Evolutionary conservation across 208 protist species (phyloP).

Genomic region (Crithidia bombi): DNA sequence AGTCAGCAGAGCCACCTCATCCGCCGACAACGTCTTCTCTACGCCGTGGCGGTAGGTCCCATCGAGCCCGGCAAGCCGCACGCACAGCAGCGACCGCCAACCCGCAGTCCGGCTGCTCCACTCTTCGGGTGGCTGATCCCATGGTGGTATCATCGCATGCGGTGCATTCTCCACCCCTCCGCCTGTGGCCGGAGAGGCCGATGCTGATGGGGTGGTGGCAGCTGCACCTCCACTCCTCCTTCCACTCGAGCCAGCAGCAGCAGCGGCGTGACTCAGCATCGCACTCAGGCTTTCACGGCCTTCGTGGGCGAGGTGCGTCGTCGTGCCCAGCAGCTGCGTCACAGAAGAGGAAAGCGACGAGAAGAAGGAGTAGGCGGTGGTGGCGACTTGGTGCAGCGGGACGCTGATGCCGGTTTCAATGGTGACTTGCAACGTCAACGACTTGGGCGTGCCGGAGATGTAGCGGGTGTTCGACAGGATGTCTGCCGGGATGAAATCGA

Average conservation of each 20-base stretch:
- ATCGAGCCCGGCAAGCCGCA: conserved; percentile 53
- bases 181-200: not conserved
- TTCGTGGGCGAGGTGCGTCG: conserved; percentile 51
- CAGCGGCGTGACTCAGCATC: not conserved
- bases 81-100: conserved; percentile 59
- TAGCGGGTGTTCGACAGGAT: conserved; percentile 41
- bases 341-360: conserved; percentile 57
- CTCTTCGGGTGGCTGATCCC: conserved; percentile 57
- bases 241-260: not conserved
- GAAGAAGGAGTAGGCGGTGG: conserved; percentile 69
- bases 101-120: conserved; percentile 59
- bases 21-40: conserved; percentile 45
- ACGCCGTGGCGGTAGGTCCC: conserved; percentile 72
- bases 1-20: conserved; percentile 56
- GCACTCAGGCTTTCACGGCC: conserved; percentile 44
- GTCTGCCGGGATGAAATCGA: conserved; percentile 52
- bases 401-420: conserved; percentile 72
- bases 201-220: not conserved
- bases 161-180: not conserved
- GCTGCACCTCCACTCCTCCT: not conserved
- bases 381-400: conserved; percentile 55
- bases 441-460: conserved; percentile 30
- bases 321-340: conserved; percentile 48
- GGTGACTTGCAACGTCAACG: conserved; percentile 54
- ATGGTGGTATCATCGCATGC: conserved; percentile 40